Conservation (phyloP, 1,284 basidiomycete genomes). For the Cryptococcus sp. region DNA sequence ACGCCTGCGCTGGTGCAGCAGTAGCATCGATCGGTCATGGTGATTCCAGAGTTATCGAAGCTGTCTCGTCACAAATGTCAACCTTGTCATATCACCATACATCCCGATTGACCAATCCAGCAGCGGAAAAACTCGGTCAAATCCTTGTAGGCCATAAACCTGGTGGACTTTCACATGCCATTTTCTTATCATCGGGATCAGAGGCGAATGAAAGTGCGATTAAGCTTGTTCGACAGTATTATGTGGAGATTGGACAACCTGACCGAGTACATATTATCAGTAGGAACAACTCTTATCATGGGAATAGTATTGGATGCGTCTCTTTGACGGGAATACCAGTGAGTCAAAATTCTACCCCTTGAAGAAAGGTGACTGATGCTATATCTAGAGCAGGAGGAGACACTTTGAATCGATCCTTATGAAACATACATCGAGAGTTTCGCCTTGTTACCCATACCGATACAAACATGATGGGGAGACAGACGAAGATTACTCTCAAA, state of each 20-base stretch:
- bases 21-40: not conserved
- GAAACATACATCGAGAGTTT: constrained; percentile 17
- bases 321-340: constrained; percentile 13
- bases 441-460: constrained; percentile 73
- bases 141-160: constrained; percentile 1
- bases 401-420: constrained; percentile 21
- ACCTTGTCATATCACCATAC: not conserved
- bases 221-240: constrained; percentile 37
- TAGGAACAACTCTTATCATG: constrained; percentile 74
- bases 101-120: not conserved
- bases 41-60: not conserved
- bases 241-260: constrained; percentile 61
- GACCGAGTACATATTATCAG: constrained; percentile 72
- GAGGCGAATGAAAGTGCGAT: constrained; percentile 33
- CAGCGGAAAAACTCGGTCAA: constrained; percentile 4
- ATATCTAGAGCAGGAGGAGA: constrained; percentile 7
- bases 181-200: constrained; percentile 13
- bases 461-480: constrained; percentile 65
- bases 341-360: no score
- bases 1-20: not conserved
- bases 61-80: not conserved
- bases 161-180: constrained; percentile 6
- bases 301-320: constrained; percentile 62
- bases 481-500: constrained; percentile 70
- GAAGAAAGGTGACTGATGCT: no score